phyloP scores from a whole-genome alignment of 495 filamentous ascomycete genomes.

The Aspergillus sparsus region DNA sequence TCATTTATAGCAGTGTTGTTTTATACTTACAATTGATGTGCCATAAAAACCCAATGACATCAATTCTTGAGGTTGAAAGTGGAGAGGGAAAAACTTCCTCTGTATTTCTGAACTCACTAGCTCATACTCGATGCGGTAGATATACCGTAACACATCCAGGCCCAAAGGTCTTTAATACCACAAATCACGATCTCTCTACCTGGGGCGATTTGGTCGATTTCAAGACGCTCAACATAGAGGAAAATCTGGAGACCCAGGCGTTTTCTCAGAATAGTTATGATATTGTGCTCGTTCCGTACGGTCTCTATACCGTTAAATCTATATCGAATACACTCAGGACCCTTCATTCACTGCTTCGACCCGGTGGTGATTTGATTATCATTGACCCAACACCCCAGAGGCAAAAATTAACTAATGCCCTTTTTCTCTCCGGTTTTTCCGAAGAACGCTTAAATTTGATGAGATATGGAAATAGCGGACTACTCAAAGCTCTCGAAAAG shows the following conservation, averaged over 20 bases:
- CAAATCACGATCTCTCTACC: conserved; percentile 27
- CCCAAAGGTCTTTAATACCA: conserved; percentile 26
- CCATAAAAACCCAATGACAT: conserved; percentile 34
- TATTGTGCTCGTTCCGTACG: conserved; percentile 44
- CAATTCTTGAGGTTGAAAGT: conserved; percentile 36
- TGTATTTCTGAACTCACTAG: conserved; percentile 18
- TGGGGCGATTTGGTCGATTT: conserved; percentile 37
- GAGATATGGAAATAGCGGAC: background rate
- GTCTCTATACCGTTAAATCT: conserved; percentile 43
- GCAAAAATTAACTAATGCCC: conserved; percentile 15
- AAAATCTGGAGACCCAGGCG: conserved; percentile 37
- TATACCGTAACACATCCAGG: conserved; percentile 22
- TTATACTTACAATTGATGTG: conserved; percentile 26
- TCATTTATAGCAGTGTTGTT: conserved; percentile 17
- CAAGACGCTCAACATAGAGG: conserved; percentile 38
- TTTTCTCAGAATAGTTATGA: conserved; percentile 38
- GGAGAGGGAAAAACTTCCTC: conserved; percentile 37
- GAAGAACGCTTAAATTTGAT: background rate
- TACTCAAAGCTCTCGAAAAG: background rate
- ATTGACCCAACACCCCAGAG: conserved; percentile 13
- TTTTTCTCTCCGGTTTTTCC: conserved; percentile 15
- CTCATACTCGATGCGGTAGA: background rate
- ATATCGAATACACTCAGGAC: conserved; percentile 40
- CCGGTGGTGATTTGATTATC: conserved; percentile 31
- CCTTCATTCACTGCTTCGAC: conserved; percentile 31